phyloP scores from a whole-genome alignment of 2,329 filamentous ascomycete genomes.

The Aspergillus versicolor region DNA sequence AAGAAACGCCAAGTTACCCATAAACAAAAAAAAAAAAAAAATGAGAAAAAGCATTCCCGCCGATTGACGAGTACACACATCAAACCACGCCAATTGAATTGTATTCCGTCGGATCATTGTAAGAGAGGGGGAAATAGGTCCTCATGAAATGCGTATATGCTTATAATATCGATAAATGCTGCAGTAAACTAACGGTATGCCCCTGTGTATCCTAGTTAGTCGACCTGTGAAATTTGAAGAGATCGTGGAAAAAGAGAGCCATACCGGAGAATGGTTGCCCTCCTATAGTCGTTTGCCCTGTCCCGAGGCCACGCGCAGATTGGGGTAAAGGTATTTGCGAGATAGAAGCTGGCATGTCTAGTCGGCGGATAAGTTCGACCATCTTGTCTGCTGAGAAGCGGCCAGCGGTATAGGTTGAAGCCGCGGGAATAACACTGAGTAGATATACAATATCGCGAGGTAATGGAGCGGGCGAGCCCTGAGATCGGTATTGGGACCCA shows the following conservation, averaged over 20 bases:
- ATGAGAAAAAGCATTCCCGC: conserved; percentile 11
- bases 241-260: conserved; percentile 3
- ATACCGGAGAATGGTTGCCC: conserved; percentile 36
- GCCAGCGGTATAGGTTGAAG: conserved; percentile 69
- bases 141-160: background rate
- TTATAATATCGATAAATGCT: background rate
- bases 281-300: conserved; percentile 21
- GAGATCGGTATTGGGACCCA: conserved; percentile 50
- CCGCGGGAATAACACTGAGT: conserved; percentile 71
- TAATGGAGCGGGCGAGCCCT: conserved; percentile 61
- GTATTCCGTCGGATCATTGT: background rate
- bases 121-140: conserved; percentile 4
- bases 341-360: conserved; percentile 60
- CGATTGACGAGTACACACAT: conserved; percentile 14
- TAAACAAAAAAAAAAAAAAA: conserved; percentile 10
- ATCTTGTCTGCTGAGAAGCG: conserved; percentile 70
- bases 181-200: conserved; percentile 16
- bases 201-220: conserved; percentile 11
- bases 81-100: conserved; percentile 10
- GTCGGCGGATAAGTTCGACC: conserved; percentile 69
- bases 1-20: conserved; percentile 22
- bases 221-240: background rate
- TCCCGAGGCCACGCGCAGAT: conserved; percentile 30
- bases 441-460: conserved; percentile 65
- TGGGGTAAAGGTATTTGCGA: conserved; percentile 39